Evolutionary conservation across 1,139 yeast genomes (phyloP).

Genomic region (Hyphopichia wangnamkhiaoensis): DNA sequence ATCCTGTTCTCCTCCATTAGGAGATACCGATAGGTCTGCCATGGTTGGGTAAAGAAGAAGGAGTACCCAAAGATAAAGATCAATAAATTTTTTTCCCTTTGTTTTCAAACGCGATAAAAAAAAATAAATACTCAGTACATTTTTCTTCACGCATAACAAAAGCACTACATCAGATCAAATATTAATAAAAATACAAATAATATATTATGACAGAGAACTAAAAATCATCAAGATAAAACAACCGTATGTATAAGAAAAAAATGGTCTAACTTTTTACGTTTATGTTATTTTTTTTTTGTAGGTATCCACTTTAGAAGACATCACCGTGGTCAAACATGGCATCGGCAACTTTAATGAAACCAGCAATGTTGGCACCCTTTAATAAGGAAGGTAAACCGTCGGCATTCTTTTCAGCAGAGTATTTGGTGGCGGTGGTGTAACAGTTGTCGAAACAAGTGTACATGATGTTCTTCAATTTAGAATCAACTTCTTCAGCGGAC

Average conservation of each 20-base stretch:
- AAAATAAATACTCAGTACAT: no score
- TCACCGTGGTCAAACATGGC: constrained; percentile 99
- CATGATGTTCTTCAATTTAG: constrained; percentile 88
- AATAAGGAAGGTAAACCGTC: constrained; percentile 80
- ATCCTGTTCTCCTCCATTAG: neutral
- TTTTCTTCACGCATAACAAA: no score
- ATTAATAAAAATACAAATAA: neutral
- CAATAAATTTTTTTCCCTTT: no score
- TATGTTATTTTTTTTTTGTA: neutral
- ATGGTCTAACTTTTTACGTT: neutral
- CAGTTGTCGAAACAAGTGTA: constrained; percentile 90
- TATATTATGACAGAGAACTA: neutral
- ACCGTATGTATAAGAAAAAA: neutral
- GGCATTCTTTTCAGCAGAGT: constrained; percentile 68
- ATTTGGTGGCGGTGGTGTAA: constrained; percentile 80
- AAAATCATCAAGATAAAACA: constrained; percentile 1
- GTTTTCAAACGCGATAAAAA: no score
- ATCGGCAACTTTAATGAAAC: constrained; percentile 96
- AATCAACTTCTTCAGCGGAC: constrained; percentile 88
- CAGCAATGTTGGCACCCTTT: constrained; percentile 99
- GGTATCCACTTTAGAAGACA: constrained; percentile 44
- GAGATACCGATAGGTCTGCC: neutral
- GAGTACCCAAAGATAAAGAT: no score
- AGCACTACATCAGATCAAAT: neutral
- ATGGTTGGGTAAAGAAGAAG: no score